phyloP scores from a whole-genome alignment of 495 filamentous ascomycete genomes.

The Penicillium riverlandense region DNA sequence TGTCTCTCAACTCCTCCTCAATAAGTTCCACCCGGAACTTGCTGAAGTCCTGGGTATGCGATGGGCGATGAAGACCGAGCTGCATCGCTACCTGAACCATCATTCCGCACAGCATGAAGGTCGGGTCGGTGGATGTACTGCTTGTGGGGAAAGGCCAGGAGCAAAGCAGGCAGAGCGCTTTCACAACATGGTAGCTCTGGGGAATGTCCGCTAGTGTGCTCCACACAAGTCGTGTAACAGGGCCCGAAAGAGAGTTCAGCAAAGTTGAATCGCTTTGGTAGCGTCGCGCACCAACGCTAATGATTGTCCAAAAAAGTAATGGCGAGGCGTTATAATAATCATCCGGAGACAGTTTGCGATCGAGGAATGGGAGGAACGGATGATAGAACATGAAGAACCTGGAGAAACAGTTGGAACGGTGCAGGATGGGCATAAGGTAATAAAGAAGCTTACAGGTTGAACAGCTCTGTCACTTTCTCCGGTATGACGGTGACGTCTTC shows the following conservation, averaged over 20 bases:
- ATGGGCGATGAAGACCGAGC: constrained; percentile 82
- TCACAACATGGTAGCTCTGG: constrained; percentile 83
- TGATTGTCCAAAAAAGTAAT: constrained; percentile 81
- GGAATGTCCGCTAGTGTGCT: constrained; percentile 73
- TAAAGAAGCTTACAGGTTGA: constrained; percentile 50
- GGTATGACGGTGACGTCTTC: constrained; percentile 68
- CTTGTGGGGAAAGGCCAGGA: constrained; percentile 86
- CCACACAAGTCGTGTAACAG: constrained; percentile 73
- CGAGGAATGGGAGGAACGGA: constrained; percentile 77
- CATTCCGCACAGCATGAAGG: constrained; percentile 81
- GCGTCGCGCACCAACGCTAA: constrained; percentile 73
- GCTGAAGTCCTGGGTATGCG: constrained; percentile 85
- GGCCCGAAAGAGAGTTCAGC: constrained; percentile 61
- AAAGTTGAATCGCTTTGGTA: constrained; percentile 58
- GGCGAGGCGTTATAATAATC: constrained; percentile 67
- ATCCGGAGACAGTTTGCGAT: constrained; percentile 61
- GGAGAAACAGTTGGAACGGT: constrained; percentile 6
- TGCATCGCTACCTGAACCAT: constrained; percentile 94
- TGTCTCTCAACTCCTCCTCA: constrained; percentile 76
- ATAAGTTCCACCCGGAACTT: constrained; percentile 74
- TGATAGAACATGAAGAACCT: constrained; percentile 76
- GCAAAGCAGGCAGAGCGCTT: constrained; percentile 82
- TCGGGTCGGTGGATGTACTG: constrained; percentile 80
- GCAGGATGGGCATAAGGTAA: neutral
- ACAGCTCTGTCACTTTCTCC: constrained; percentile 67